Base-by-base conservation (phyloP, 768 basidiomycete species). In the Cubamyces sp. region DNA sequence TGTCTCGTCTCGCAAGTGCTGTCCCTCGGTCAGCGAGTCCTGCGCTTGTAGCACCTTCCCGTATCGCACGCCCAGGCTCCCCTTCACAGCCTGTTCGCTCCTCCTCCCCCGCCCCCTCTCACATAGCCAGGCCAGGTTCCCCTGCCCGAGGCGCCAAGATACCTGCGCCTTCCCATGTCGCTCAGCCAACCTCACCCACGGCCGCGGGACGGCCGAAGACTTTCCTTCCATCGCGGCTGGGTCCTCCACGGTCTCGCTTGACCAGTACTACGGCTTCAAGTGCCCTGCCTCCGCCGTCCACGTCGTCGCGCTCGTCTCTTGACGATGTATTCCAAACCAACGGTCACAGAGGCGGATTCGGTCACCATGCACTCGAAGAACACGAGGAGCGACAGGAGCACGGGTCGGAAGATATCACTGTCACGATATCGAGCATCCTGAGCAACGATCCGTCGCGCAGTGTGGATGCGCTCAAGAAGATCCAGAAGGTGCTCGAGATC, bases 381-480 rank as follows among this genome's bases (percentile, higher is more conserved):
- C 8, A 37, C 48, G 77, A 84, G 43, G 65, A 71, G 28, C 66
- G 75, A 19, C 76, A 81, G 52, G 74, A 74, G 8, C 64, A 68
- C 61, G 70, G 73, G 19, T 58, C 69, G 63, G 56, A 86, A 59
- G 88, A 87, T 63, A 89, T 94, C 59, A 86, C 89, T 7, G 79
- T 93, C 53, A 88, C 86, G 3, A 96, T 97, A 63, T 94, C 91
- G 28, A 93, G 88, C 60, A 94, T 96, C 54, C 81, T 96, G 50
- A 94, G 92, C 71, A 91, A 87, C 63, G 94, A 98, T 77, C 84
- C 92, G 0, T 77, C 84, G 21, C 84, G 88, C 26, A 94, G 93
- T 69, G 94, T 98, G 26, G 95, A 98, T 62, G 92, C 94, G 0
- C 79, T 99, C 69, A 99, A 99, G 79, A 90, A 86, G 70, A 84